A percentile compares a stretch with the other conserved stretches of the same genome.
Evolutionary conservation across 2,329 filamentous ascomycete species (phyloP).

Genomic region (Fulvia fulva): DNA sequence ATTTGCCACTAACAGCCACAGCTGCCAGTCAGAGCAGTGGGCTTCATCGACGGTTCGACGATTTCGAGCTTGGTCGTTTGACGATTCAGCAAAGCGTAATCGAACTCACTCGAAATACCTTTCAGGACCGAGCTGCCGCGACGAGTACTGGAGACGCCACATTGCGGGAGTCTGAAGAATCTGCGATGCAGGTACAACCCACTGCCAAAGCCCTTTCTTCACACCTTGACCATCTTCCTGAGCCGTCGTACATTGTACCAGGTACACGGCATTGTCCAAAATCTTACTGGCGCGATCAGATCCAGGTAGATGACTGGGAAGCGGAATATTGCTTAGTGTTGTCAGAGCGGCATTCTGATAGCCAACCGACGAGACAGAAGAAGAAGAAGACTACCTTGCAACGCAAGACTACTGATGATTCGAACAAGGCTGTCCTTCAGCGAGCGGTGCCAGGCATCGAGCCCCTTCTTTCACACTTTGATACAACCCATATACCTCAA

Average conservation of each 20-base stretch:
- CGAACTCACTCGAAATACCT: neutral
- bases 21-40: neutral
- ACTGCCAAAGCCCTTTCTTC: neutral
- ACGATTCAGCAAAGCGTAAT: neutral
- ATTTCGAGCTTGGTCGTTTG: neutral
- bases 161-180: neutral
- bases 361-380: neutral
- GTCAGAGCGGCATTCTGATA: neutral
- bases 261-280: neutral
- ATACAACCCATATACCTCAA: neutral
- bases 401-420: neutral
- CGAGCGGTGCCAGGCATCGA: constrained; percentile 1
- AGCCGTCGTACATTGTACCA: neutral
- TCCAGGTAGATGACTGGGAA: neutral
- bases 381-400: neutral
- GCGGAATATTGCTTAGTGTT: constrained; percentile 2
- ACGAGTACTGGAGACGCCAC: neutral
- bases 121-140: neutral
- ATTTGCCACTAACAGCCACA: neutral
- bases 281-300: constrained; percentile 7
- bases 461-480: constrained; percentile 9
- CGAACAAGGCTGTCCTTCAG: neutral
- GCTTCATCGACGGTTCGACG: constrained; percentile 4
- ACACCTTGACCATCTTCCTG: neutral
- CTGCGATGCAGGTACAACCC: neutral